Evolutionary conservation across 441 rosid genomes (phyloP), one percentile per base, ranked within the genome.

Genomic region (Mallotus repandus): DNA sequence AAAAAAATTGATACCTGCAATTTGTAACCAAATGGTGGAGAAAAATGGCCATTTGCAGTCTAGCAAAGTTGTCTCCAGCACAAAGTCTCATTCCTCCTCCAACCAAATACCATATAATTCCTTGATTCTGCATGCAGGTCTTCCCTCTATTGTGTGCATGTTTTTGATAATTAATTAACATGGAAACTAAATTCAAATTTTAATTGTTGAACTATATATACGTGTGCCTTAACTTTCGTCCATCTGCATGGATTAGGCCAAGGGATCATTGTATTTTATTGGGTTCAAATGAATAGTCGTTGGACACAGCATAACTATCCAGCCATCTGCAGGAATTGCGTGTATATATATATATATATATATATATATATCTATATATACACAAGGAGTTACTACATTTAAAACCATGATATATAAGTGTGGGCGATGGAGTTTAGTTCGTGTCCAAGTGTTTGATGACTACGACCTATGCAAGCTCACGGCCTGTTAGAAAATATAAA

Each of bases 281-380:
- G 84, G 79, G 71, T 78, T 77, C 68, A 84, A 53, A 72, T 82
- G 87, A 25, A 80, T 77, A 21, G 78, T 81, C 4, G 87, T 62
- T 4, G 84, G 81, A 57, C 77, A 74, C 11, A 81, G 82, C 86
- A 84, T 76, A 12, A 86, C 78, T 3, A 68, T 75, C 89, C 89
- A 84, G 2, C 82, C 86, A n/a, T n/a, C n/a, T 16, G 84, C 79
- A 72, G 82, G 85, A 66, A 81, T n/a, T n/a, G n/a, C n/a, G n/a
- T n/a, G n/a, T n/a, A n/a, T n/a, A n/a, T n/a, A n/a, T n/a, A n/a
- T n/a, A n/a, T n/a, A n/a, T n/a, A n/a, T n/a, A n/a, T n/a, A n/a
- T n/a, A n/a, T n/a, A n/a, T n/a, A n/a, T n/a, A n/a, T n/a, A n/a
- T n/a, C n/a, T n/a, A n/a, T n/a, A n/a, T n/a, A n/a, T n/a, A n/a